Evolutionary conservation across 495 filamentous ascomycete species (phyloP).

Genomic region (Terfezia claveryi): DNA sequence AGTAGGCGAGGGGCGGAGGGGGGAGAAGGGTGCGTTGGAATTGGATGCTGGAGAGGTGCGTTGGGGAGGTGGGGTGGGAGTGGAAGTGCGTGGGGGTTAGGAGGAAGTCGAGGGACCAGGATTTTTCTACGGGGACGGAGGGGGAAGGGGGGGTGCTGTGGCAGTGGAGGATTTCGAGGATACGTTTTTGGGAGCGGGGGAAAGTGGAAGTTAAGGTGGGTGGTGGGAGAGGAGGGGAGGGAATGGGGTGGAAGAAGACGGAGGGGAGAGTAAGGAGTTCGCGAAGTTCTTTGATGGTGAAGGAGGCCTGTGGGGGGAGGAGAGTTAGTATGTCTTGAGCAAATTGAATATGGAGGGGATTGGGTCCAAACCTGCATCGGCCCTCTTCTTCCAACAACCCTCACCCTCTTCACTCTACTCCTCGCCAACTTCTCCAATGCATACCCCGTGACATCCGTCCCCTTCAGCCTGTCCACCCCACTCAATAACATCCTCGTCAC

Average conservation of each 20-base stretch:
- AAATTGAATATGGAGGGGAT: slow-evolving; percentile 16
- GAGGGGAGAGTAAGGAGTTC: slow-evolving; percentile 60
- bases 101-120: slow-evolving; percentile 68
- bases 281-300: slow-evolving; percentile 81
- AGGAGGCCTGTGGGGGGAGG: slow-evolving; percentile 40
- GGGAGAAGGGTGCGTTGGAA: slow-evolving; percentile 38
- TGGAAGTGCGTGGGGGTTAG: slow-evolving; percentile 52
- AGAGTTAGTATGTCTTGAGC: neutral
- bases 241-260: slow-evolving; percentile 50
- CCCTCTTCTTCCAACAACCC: slow-evolving; percentile 67
- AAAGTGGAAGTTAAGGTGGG: slow-evolving; percentile 33
- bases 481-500: slow-evolving; percentile 72
- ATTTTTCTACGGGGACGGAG: slow-evolving; percentile 23
- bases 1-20: slow-evolving; percentile 26
- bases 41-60: slow-evolving; percentile 33
- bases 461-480: slow-evolving; percentile 43
- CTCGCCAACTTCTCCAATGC: slow-evolving; percentile 50
- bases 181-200: slow-evolving; percentile 47
- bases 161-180: slow-evolving; percentile 66
- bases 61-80: slow-evolving; percentile 21
- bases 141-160: slow-evolving; percentile 22
- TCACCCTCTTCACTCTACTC: slow-evolving; percentile 58
- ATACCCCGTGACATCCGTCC: slow-evolving; percentile 71
- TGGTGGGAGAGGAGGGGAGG: slow-evolving; percentile 38
- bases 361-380: slow-evolving; percentile 38